Evolutionary conservation across 805 yeast genomes (phyloP), one percentile per base, ranked within the genome.

Genomic region (Blastobotrys mokoenaii): DNA sequence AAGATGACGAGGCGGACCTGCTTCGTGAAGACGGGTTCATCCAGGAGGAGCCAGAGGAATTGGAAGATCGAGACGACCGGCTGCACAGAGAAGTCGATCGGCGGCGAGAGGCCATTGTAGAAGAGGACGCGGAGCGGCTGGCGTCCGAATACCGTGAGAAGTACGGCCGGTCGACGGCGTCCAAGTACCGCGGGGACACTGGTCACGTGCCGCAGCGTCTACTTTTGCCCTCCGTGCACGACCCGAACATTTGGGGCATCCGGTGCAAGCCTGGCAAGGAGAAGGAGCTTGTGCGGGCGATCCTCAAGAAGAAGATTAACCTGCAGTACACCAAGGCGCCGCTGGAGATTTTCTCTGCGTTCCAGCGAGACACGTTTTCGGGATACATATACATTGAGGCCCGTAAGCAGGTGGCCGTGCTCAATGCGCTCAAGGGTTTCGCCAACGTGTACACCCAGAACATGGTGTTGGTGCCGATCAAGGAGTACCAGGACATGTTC

Each of bases 371-470:
- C 58, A 80, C 85, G 37, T 90, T 89, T 65, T 74, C 80, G 31
- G 97, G 97, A 20, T 87, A 94, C 62, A 77, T 93, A 43, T 93
- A 93, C 64, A 76, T 93, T 51, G 98, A 93, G 67, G 97, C 98
- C 14, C 82, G 90, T 49, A 84, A 84, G 62, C 83, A 89, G 51
- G 87, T 93, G 49, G 96, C 96, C 17, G 95, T 90, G 36, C 85
- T 83, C 59, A 80, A 77, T 47, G 96, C 96, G 14, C 74, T 90
- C 48, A 78, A 79, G 40, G 97, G 97, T 66, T 75, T 93, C 62
- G 90, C 93, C 30, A 89, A 88, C 64, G 81, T 90, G 31, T 93
- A 82, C 56, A 59, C 75, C 22, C 69, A 75, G 45, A 82, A 83
- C 58, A 84, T 85, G 65, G 73, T 89, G 42, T 71, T 90, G 49